phyloP scores from a whole-genome alignment of 306 rosid species.

The Ammopiptanthus mongolicus region DNA sequence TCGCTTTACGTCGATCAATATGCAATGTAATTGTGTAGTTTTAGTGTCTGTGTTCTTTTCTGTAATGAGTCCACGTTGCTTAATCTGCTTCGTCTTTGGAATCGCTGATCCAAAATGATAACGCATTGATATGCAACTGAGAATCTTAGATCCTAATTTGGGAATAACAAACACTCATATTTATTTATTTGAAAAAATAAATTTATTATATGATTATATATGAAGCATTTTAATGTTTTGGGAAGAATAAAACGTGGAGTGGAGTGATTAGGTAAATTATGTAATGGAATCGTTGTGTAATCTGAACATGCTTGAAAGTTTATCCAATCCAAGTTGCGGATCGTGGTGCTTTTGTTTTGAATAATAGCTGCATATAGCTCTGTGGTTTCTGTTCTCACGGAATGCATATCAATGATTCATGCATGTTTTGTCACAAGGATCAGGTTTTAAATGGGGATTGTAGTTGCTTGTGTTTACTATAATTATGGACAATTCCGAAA shows the following conservation, averaged over 20 bases:
- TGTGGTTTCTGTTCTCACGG: constrained; percentile 13
- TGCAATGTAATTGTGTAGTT: not conserved
- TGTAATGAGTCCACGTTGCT: not conserved
- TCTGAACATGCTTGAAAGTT: not conserved
- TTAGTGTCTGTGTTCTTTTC: not conserved
- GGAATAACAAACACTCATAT: not conserved
- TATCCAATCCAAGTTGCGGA: constrained; percentile 11
- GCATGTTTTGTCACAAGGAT: not conserved
- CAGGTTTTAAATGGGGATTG: no score
- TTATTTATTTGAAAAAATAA: not conserved
- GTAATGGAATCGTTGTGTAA: not conserved
- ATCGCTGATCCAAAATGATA: constrained; percentile 6
- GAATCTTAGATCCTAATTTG: not conserved
- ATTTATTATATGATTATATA: not conserved
- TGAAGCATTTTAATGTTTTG: not conserved
- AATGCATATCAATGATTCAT: not conserved
- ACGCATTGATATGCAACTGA: not conserved
- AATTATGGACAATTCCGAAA: no score
- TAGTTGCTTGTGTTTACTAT: no score
- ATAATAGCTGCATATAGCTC: constrained; percentile 1
- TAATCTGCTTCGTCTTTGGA: not conserved
- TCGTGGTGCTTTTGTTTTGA: not conserved
- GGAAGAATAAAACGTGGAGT: not conserved
- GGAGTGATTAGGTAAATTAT: not conserved
- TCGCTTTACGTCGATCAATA: not conserved